Conservation (phyloP, 257 asterid genomes). For the Leonotis leonurus region DNA sequence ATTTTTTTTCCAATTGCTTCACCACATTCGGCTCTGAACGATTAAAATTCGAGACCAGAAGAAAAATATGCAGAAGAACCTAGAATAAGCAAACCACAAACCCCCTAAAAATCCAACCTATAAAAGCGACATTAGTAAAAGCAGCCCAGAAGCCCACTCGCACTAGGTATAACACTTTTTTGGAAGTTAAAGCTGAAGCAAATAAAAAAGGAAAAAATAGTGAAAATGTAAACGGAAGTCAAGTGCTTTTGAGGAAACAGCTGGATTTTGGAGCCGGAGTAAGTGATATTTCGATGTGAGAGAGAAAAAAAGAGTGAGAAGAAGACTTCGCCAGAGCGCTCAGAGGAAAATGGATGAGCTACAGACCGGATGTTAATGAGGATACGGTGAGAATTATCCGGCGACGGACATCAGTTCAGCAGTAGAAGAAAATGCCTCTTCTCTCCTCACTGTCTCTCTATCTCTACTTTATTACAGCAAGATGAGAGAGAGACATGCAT, state of each 20-base stretch:
- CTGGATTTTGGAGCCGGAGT: neutral
- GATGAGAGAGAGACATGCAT: conserved; percentile 28
- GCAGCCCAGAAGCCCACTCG: conserved; percentile 4
- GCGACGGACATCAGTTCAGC: conserved; percentile 27
- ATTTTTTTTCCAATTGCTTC: neutral
- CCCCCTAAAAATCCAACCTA: neutral
- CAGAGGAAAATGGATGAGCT: neutral
- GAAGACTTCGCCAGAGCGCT: conserved; percentile 10
- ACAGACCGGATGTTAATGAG: neutral
- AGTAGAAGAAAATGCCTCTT: conserved; percentile 17
- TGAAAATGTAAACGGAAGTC: neutral
- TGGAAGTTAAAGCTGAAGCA: neutral
- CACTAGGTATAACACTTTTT: neutral
- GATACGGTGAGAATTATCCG: conserved; percentile 29
- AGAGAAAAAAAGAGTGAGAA: conserved; percentile 1
- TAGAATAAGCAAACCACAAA: neutral
- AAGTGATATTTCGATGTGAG: conserved; percentile 22
- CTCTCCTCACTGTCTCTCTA: conserved; percentile 25
- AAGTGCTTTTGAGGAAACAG: neutral
- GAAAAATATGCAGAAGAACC: conserved; percentile 1
- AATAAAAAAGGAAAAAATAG: neutral
- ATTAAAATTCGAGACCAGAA: conserved; percentile 11
- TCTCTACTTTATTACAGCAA: conserved; percentile 10
- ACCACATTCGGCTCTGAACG: conserved; percentile 12
- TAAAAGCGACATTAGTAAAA: conserved; percentile 9